These are phyloP conservation scores for Clitoria ternatea DNA, from an alignment of 306 rosid genomes.

Conservation along the genomic window DNA sequence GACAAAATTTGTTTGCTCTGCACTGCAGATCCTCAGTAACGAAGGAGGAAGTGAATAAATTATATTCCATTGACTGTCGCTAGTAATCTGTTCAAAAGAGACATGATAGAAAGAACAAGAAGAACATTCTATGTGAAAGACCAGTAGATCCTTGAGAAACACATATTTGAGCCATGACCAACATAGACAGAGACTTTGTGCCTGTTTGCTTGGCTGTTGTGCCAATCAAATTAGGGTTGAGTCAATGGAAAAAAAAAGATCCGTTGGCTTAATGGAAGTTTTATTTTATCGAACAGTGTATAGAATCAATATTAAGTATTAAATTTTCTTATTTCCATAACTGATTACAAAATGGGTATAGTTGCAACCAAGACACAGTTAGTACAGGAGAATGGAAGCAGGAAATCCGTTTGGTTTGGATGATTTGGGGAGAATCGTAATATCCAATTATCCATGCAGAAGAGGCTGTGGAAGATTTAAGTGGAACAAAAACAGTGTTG, in stretches of 20 bases:
- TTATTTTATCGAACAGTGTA: too few species aligned
- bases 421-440: neutral
- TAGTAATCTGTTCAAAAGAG: neutral
- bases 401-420: too few species aligned
- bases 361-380: too few species aligned
- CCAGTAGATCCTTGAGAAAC: neutral
- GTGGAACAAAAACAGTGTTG: neutral
- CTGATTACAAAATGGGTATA: too few species aligned
- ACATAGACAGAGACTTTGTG: neutral
- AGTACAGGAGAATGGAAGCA: too few species aligned
- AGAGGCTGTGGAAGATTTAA: neutral
- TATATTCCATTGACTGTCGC: neutral
- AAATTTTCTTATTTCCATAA: too few species aligned
- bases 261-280: too few species aligned
- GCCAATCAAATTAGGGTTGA: too few species aligned
- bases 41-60: neutral
- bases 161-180: neutral
- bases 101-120: neutral
- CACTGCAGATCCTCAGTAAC: neutral
- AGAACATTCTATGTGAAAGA: neutral
- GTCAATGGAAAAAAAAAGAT: too few species aligned
- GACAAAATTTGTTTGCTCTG: neutral
- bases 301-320: too few species aligned
- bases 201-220: too few species aligned
- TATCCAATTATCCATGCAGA: neutral